Evolutionary conservation across 176 grass and related monocot species (phyloP), one percentile per base, ranked within the genome.

Genomic region (Themeda triandra): DNA sequence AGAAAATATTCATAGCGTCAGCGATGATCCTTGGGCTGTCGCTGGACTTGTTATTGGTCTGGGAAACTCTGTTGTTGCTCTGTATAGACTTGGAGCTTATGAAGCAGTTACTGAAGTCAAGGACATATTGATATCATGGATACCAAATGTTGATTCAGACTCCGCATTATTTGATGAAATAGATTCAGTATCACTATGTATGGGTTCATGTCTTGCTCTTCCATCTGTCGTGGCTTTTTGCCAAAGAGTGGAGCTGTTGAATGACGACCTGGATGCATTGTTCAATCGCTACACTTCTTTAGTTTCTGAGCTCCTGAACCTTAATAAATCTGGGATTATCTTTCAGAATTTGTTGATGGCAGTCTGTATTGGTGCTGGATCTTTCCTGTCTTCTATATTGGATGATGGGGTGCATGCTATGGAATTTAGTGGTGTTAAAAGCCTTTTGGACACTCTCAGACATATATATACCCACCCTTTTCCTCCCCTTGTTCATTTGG

Each of bases 271-370:
- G 72, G 91, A 98, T 90, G 42, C 75, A 88, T 46, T 98, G 35
- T 90, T 93, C 63, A 86, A 80, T 76, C 82, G 82, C 44, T 98
- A 95, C 85, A 87, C 69, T 85, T 89, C 78, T 54, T 80, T 98
- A 86, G 90, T 91, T 80, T 89, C 87, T 32, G 65, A 95, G 74
- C 76, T 98, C 83, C 24, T 92, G 44, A 86, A 77, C 44, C 53
- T 88, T 18, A 95, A 93, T 59, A 98, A 92, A 90, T 89, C 93
- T 88, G 83, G 72, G 79, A 80, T 63, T 87, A 46, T 87, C 63
- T 93, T 92, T 89, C 82, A 89, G 71, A 94, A 98, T 93, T 82
- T 98, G 59, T 82, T 95, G 86, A 85, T 95, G 89, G 87, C 87
- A 28, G 68, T 90, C 82, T 95, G 90, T 89, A 85, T 98, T 35